phyloP scores from a whole-genome alignment of 805 yeast species.

The Sporopachydermia lactativora region DNA sequence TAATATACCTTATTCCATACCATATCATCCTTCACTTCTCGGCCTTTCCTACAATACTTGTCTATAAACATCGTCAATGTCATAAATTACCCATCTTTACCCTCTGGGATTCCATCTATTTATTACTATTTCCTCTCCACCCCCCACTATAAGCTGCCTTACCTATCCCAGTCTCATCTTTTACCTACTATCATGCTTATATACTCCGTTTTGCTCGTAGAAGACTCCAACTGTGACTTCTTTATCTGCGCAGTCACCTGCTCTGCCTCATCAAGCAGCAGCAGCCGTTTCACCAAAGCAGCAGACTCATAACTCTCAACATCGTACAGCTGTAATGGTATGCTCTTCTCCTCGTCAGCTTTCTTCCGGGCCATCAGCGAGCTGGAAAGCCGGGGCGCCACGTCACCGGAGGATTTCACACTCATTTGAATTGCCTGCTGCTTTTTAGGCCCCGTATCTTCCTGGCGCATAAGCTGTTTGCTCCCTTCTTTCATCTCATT shows the following conservation, averaged over 20 bases:
- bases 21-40: no score
- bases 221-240: neutral
- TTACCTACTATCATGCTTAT: neutral
- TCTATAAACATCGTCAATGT: no score
- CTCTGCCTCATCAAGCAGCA: constrained; percentile 7
- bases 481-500: constrained; percentile 29
- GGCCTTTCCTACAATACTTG: no score
- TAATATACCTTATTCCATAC: no score
- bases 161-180: neutral
- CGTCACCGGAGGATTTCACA: constrained; percentile 46
- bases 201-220: neutral
- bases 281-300: constrained; percentile 8
- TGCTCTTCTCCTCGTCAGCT: constrained; percentile 45
- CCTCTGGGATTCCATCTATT: no score
- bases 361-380: constrained; percentile 50
- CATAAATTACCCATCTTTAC: no score
- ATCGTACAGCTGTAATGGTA: constrained; percentile 31
- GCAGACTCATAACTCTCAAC: constrained; percentile 17
- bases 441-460: constrained; percentile 24
- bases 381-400: constrained; percentile 51
- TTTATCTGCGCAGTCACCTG: neutral
- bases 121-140: no score
- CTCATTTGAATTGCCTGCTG: constrained; percentile 66
- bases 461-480: constrained; percentile 24
- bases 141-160: no score